A percentile compares a stretch with the other conserved stretches of the same genome.
Evolutionary conservation across 2,329 filamentous ascomycete species (phyloP).

Genomic region (Capronia epimyces): DNA sequence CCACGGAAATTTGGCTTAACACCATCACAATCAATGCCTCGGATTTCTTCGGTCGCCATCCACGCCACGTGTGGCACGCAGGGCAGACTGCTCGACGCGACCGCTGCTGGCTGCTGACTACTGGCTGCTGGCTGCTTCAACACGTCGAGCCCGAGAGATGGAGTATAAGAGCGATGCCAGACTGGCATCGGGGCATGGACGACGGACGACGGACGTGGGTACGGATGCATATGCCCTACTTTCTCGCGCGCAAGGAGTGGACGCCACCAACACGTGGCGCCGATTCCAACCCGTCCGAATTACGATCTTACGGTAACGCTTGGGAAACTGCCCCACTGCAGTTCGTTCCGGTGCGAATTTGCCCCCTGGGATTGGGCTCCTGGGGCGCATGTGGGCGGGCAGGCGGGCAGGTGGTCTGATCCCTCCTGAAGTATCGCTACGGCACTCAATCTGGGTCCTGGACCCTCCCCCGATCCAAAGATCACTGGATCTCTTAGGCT

Average conservation of each 20-base stretch:
- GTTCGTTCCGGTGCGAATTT: background rate
- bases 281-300: slow-evolving; percentile 10
- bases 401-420: background rate
- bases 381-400: no score
- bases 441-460: slow-evolving; percentile 9
- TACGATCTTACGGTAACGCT: slow-evolving; percentile 5
- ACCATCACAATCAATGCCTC: no score
- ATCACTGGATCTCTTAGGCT: slow-evolving; percentile 16
- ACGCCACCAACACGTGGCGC: slow-evolving; percentile 23
- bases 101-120: no score
- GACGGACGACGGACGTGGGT: no score
- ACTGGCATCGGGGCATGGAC: no score
- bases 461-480: slow-evolving; percentile 6
- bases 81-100: no score
- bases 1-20: no score
- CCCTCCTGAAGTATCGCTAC: background rate
- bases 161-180: no score
- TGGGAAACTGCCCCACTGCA: background rate
- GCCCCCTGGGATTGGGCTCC: background rate
- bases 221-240: background rate
- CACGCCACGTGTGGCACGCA: no score
- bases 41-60: no score
- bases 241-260: background rate
- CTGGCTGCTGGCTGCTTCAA: no score
- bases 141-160: no score